A percentile compares a stretch with the other conserved stretches of the same genome.
These are phyloP conservation scores for Inonotus obliquus DNA, from an alignment of 1,284 basidiomycete species.

Conservation along the genomic window DNA sequence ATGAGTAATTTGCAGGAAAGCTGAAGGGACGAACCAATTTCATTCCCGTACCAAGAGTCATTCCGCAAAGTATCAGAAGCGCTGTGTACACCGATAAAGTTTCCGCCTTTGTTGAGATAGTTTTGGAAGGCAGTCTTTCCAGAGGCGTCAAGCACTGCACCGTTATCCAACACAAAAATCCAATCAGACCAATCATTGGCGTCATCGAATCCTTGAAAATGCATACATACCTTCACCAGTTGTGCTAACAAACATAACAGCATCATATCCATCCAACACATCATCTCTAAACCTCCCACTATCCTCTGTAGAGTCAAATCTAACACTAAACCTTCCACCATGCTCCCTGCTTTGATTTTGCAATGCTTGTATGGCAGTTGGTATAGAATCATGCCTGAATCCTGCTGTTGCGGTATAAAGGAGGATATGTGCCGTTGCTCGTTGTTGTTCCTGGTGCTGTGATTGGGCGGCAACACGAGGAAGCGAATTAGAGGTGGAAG, in stretches of 20 bases:
- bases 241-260: constrained; percentile 66
- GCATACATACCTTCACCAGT: constrained; percentile 54
- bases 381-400: constrained; percentile 75
- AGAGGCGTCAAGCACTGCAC: constrained; percentile 55
- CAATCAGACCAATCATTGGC: neutral
- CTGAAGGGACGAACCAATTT: constrained; percentile 35
- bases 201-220: too few species aligned
- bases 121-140: constrained; percentile 60
- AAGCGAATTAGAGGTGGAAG: neutral
- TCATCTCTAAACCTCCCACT: constrained; percentile 50
- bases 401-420: constrained; percentile 51
- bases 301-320: constrained; percentile 68
- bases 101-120: constrained; percentile 67
- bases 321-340: constrained; percentile 40
- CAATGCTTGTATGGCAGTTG: constrained; percentile 59
- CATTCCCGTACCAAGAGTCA: constrained; percentile 55
- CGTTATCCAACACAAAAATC: neutral
- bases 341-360: constrained; percentile 27
- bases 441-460: neutral
- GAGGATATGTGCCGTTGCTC: constrained; percentile 32
- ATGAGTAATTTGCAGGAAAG: neutral
- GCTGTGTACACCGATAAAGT: constrained; percentile 66
- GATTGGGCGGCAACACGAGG: neutral
- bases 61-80: constrained; percentile 67
- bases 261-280: constrained; percentile 55